phyloP scores from a whole-genome alignment of 495 filamentous ascomycete species.

The Talaromyces wortmannii region DNA sequence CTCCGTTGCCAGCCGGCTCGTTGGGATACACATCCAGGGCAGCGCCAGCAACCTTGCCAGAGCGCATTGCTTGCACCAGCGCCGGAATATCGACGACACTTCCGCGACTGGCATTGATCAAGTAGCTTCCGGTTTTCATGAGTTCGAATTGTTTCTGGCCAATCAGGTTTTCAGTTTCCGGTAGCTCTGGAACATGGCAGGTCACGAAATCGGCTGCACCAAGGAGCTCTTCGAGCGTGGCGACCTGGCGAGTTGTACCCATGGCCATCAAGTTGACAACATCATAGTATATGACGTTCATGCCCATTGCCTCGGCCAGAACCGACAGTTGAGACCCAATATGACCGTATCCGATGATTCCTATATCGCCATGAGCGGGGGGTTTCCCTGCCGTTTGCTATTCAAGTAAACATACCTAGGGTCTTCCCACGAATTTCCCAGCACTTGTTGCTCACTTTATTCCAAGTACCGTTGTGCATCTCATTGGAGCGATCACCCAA shows the following conservation, averaged over 20 bases:
- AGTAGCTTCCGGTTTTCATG: slow-evolving; percentile 89
- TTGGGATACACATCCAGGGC: slow-evolving; percentile 94
- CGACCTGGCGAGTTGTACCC: slow-evolving; percentile 78
- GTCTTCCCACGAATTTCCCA: slow-evolving; percentile 99
- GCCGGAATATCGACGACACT: slow-evolving; percentile 92
- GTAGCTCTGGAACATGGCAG: slow-evolving; percentile 86
- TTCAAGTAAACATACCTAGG: slow-evolving; percentile 49
- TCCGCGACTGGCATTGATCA: slow-evolving; percentile 94
- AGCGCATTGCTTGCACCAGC: slow-evolving; percentile 79
- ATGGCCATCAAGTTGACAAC: slow-evolving; percentile 87
- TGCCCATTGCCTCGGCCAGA: slow-evolving; percentile 93
- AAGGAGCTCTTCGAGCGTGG: slow-evolving; percentile 70
- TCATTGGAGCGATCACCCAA: slow-evolving; percentile 90
- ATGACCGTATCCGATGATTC: slow-evolving; percentile 95
- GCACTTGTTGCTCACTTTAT: slow-evolving; percentile 92
- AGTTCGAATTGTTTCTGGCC: slow-evolving; percentile 64
- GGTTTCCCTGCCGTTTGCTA: background rate
- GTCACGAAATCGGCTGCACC: slow-evolving; percentile 81
- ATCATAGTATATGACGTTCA: slow-evolving; percentile 95
- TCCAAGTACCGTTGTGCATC: slow-evolving; percentile 93
- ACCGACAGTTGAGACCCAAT: slow-evolving; percentile 97
- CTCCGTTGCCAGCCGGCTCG: slow-evolving; percentile 89
- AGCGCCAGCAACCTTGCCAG: slow-evolving; percentile 85
- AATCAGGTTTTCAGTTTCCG: slow-evolving; percentile 91
- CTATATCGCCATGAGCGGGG: slow-evolving; percentile 20